Evolutionary conservation across 495 filamentous ascomycete species (phyloP).

Genomic region (Penicillium daleae): DNA sequence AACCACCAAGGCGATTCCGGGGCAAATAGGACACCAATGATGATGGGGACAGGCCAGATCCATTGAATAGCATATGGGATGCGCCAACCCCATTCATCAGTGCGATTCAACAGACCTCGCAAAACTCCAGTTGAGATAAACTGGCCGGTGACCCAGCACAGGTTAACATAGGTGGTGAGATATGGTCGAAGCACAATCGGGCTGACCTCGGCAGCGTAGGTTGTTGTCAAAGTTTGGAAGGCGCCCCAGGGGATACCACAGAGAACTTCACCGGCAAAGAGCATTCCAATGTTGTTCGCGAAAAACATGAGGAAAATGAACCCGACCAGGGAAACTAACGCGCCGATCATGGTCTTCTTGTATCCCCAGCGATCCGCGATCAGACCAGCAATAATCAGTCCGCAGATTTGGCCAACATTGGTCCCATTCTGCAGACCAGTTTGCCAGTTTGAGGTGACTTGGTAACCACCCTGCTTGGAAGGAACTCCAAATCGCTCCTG

Average conservation of each 20-base stretch:
- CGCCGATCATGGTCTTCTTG: slow-evolving; percentile 61
- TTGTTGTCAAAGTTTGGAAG: slow-evolving; percentile 71
- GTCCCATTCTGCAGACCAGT: slow-evolving; percentile 65
- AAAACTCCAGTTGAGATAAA: slow-evolving; percentile 50
- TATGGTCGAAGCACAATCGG: slow-evolving; percentile 64
- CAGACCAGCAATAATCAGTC: slow-evolving; percentile 67
- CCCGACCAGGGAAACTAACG: slow-evolving; percentile 56
- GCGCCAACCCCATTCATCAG: slow-evolving; percentile 61
- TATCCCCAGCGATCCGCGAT: slow-evolving; percentile 70
- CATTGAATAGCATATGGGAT: slow-evolving; percentile 71
- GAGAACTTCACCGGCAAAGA: slow-evolving; percentile 69
- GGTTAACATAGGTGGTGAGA: neutral
- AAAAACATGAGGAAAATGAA: slow-evolving; percentile 74
- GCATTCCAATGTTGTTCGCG: slow-evolving; percentile 60
- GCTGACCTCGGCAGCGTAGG: slow-evolving; percentile 74
- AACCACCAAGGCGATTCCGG: slow-evolving; percentile 80
- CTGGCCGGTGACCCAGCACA: slow-evolving; percentile 56
- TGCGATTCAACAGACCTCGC: slow-evolving; percentile 21
- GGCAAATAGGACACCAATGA: slow-evolving; percentile 63
- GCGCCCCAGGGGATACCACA: slow-evolving; percentile 76
- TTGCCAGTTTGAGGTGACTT: slow-evolving; percentile 58
- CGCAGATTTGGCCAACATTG: slow-evolving; percentile 64
- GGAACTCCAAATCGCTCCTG: slow-evolving; percentile 40
- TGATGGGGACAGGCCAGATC: slow-evolving; percentile 72
- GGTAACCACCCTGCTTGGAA: slow-evolving; percentile 37